Percentiles rank a stretch among this genome's conserved stretches.
phyloP scores from a whole-genome alignment of 768 basidiomycete genomes.

The Aureoboletus auriporus region DNA sequence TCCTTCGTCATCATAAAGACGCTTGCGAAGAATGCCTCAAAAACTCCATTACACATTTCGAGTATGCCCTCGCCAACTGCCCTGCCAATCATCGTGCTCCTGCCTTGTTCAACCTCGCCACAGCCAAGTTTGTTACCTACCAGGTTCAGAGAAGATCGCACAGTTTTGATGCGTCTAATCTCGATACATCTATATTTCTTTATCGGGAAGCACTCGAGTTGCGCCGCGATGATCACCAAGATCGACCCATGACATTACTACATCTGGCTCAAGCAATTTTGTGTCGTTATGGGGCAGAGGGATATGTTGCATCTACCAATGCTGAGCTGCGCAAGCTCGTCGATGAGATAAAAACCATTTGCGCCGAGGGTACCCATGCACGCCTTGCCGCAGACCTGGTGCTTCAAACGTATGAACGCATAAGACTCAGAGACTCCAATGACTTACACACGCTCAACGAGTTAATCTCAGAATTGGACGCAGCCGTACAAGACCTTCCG shows the following conservation, averaged over 20 bases:
- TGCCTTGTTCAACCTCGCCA: slow-evolving; percentile 13
- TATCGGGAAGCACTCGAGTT: slow-evolving; percentile 7
- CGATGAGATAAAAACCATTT: not conserved
- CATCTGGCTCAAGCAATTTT: slow-evolving; percentile 8
- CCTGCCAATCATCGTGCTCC: slow-evolving; percentile 1
- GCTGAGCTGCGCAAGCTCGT: not conserved
- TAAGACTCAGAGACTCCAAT: not conserved
- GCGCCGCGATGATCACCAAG: not conserved
- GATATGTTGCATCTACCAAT: not conserved
- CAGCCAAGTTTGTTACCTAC: not conserved
- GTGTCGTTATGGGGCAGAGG: not conserved
- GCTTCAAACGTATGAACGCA: not conserved
- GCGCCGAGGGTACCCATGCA: not conserved
- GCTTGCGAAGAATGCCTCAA: not conserved
- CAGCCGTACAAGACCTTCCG: not conserved
- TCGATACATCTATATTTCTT: not conserved
- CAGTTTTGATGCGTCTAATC: not conserved
- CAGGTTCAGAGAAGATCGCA: not conserved
- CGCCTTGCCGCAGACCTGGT: slow-evolving; percentile 2
- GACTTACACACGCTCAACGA: not conserved
- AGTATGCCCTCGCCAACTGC: not conserved
- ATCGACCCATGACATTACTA: slow-evolving; percentile 5
- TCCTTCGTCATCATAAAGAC: not conserved
- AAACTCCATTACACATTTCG: slow-evolving; percentile 1
- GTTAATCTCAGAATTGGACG: not conserved